Evolutionary conservation across 2,329 filamentous ascomycete genomes (phyloP), one percentile per base, ranked within the genome.

Genomic region (Colletotrichum endophyticum): DNA sequence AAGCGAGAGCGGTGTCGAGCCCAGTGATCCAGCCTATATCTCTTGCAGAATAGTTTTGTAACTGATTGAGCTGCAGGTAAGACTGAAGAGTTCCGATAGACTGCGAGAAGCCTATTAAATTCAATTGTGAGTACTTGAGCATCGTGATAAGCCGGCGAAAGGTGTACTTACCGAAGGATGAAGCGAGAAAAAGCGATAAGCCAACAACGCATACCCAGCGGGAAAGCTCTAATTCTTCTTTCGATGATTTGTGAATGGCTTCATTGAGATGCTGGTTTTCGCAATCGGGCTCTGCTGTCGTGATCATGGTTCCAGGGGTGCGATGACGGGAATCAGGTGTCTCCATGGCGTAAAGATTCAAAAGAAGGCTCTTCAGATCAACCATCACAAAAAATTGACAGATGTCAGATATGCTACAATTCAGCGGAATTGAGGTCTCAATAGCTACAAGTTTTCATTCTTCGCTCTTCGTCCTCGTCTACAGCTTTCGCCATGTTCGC

Each of bases 1-100:
- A 80, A 0, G 85, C 83, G 3, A 89, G 78, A 67, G 88, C 88
- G 4, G 86, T 84, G 30, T 88, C 85, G 5, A 88, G 77, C 1
- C 87, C 86, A 0, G 86, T 84, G 70, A 89, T 89, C 88, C 88
- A 89, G 30, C 87, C 88, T 2, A 90, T 83, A 22, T 89, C 84
- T 5, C 85, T 80, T 6, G 85, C 81, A 5, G 83, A 84, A 75
- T 87, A 88, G 9, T 79, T 73, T 0, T 82, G 79, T 1, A 89
- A 82, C 77, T 90, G 88, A 70, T 89, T 82, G 6, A 80, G 81
- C 39, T 84, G 84, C 25, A 88, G 83, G 72, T 89, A 88, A 56
- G 87, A 83, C 77, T 89, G 88, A 1, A 89, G 80, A 2, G 87
- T 85, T 30, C 88, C 88, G 19, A 89, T 85, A 73, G 80, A 85